A percentile compares a stretch with the other conserved stretches of the same genome.
These are phyloP conservation scores for Hymenoscyphus salicellus DNA, from an alignment of 2,329 filamentous ascomycete species.

Conservation along the genomic window DNA sequence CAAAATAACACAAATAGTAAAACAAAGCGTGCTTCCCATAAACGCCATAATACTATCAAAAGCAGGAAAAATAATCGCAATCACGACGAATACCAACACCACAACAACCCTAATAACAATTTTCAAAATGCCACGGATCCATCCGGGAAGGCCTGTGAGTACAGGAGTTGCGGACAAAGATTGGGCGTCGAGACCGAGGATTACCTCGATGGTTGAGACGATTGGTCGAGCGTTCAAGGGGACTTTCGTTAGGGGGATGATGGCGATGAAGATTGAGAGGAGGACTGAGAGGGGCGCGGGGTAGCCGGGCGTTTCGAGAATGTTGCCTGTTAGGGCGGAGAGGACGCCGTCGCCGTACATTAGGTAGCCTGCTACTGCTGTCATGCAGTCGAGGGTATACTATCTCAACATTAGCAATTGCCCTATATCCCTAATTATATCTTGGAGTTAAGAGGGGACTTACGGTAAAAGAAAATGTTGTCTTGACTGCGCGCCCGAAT, in stretches of 20 bases:
- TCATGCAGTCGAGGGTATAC: constrained; percentile 76
- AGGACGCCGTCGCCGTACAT: constrained; percentile 93
- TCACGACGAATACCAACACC: constrained; percentile 68
- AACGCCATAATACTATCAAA: constrained; percentile 73
- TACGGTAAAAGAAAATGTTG: constrained; percentile 83
- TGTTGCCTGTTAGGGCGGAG: constrained; percentile 88
- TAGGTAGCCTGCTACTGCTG: constrained; percentile 78
- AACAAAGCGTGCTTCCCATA: constrained; percentile 85
- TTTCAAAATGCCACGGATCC: constrained; percentile 57
- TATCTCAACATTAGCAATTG: constrained; percentile 33
- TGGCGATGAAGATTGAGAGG: constrained; percentile 81
- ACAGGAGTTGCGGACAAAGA: constrained; percentile 45
- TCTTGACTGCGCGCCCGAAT: constrained; percentile 66
- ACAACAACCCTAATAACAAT: constrained; percentile 62
- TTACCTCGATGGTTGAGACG: constrained; percentile 76
- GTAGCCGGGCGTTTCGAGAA: constrained; percentile 72
- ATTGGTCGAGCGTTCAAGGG: constrained; percentile 86
- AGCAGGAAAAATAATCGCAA: constrained; percentile 67
- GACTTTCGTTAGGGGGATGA: constrained; percentile 95
- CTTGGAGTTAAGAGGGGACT: too few relatives aligned
- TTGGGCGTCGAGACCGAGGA: constrained; percentile 60
- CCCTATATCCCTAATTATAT: neutral
- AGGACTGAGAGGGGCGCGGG: constrained; percentile 70
- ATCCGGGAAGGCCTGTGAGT: constrained; percentile 53
- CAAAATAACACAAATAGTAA: constrained; percentile 89